Conservation (phyloP, 192 early-diverging fungal genomes). For the Podila verticillata region DNA sequence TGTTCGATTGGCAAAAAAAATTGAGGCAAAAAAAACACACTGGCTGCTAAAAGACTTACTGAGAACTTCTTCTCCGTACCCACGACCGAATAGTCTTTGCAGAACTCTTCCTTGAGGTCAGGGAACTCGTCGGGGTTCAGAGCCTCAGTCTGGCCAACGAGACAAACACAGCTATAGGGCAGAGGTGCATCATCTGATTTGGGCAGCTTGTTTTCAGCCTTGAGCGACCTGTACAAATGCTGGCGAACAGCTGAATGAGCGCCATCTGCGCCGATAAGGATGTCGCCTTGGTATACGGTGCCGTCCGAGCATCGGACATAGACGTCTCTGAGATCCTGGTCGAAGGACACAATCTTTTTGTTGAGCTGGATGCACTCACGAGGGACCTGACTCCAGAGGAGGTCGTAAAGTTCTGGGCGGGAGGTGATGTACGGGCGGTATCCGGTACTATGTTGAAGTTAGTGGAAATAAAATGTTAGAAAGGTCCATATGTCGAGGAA, state of each 20-base stretch:
- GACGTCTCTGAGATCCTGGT: neutral
- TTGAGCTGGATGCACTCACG: neutral
- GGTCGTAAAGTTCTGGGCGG: neutral
- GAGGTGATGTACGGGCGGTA: neutral
- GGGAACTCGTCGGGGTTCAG: constrained; percentile 1
- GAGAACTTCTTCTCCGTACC: neutral
- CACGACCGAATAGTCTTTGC: neutral
- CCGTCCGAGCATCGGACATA: neutral
- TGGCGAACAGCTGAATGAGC: constrained; percentile 12
- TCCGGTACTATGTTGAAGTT: neutral
- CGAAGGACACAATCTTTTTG: neutral
- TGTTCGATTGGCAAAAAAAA: neutral
- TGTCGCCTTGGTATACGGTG: neutral
- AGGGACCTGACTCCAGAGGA: neutral
- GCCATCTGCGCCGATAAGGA: neutral
- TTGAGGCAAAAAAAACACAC: neutral
- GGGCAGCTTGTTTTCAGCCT: neutral
- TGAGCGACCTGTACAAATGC: neutral
- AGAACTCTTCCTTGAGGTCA: neutral
- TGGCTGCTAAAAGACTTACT: neutral
- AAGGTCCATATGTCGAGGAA: neutral
- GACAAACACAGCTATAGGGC: neutral
- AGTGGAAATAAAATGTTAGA: neutral
- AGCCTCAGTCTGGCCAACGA: constrained; percentile 12
- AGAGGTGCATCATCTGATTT: neutral